Conservation (phyloP, 768 basidiomycete species). For the Thelephora aurantiotincta region DNA sequence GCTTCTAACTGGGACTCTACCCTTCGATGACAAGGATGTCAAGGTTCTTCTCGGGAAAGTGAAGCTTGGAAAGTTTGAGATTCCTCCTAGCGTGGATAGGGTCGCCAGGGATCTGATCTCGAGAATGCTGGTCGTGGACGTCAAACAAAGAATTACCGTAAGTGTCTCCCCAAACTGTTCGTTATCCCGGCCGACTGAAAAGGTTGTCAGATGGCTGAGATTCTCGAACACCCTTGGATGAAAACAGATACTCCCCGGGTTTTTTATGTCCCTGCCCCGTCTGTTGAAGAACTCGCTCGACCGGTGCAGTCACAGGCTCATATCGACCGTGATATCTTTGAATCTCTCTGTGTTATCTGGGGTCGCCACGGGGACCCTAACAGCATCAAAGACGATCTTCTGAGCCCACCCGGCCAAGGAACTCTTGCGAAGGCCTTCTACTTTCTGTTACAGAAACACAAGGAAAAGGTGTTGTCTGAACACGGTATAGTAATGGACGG, state of each 20-base stretch:
- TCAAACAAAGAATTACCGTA: slow-evolving; percentile 67
- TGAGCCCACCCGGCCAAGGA: slow-evolving; percentile 54
- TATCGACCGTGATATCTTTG: slow-evolving; percentile 66
- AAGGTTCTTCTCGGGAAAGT: slow-evolving; percentile 71
- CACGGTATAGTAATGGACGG: slow-evolving; percentile 30
- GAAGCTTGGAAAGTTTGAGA: slow-evolving; percentile 71
- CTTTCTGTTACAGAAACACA: slow-evolving; percentile 64
- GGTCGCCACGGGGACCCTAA: slow-evolving; percentile 53
- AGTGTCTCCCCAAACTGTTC: slow-evolving; percentile 11
- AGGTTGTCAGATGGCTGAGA: slow-evolving; percentile 63
- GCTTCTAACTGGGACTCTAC: slow-evolving; percentile 78
- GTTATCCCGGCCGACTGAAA: background rate
- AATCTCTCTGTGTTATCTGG: slow-evolving; percentile 75
- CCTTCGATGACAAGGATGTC: slow-evolving; percentile 88
- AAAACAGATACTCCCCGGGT: slow-evolving; percentile 34
- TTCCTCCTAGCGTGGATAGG: slow-evolving; percentile 71
- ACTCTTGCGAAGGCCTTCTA: slow-evolving; percentile 82
- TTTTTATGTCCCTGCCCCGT: slow-evolving; percentile 25
- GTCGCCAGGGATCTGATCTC: slow-evolving; percentile 72
- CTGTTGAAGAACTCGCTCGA: slow-evolving; percentile 38
- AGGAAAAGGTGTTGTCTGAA: slow-evolving; percentile 47
- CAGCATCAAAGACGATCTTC: slow-evolving; percentile 47
- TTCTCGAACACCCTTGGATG: slow-evolving; percentile 80
- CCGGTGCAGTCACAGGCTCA: slow-evolving; percentile 54
- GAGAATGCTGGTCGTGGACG: slow-evolving; percentile 84